A percentile compares a stretch with the other conserved stretches of the same genome.
Conservation (phyloP, 805 yeast genomes). For the Cyberlindnera petersonii region DNA sequence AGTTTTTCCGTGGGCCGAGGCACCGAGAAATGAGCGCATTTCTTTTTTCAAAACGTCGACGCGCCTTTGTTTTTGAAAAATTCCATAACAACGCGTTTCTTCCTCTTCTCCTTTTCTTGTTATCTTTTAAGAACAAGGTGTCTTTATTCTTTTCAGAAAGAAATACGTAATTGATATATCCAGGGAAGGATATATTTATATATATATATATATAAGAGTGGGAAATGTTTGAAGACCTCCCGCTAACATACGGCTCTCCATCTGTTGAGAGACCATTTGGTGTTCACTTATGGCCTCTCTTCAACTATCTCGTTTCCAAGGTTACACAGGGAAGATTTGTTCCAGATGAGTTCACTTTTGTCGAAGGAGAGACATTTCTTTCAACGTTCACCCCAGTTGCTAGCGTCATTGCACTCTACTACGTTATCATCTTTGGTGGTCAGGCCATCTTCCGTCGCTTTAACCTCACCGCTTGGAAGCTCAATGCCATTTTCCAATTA, state of each 20-base stretch:
- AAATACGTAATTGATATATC: too few relatives aligned
- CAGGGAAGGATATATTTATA: too few relatives aligned
- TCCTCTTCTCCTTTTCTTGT: too few relatives aligned
- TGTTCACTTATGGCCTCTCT: slow-evolving; percentile 58
- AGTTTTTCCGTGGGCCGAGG: too few relatives aligned
- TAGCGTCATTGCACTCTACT: slow-evolving; percentile 62
- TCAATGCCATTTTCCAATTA: slow-evolving; percentile 73
- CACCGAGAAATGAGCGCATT: too few relatives aligned
- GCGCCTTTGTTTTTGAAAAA: too few relatives aligned
- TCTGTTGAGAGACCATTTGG: slow-evolving; percentile 79
- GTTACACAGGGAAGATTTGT: slow-evolving; percentile 51
- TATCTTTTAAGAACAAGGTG: too few relatives aligned
- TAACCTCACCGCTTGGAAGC: slow-evolving; percentile 58
- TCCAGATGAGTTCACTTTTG: slow-evolving; percentile 64
- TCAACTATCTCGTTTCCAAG: slow-evolving; percentile 44
- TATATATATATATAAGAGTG: too few relatives aligned
- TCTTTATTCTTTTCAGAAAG: too few relatives aligned
- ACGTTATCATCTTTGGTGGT: slow-evolving; percentile 82
- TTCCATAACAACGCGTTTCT: too few relatives aligned
- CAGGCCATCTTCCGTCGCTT: slow-evolving; percentile 50
- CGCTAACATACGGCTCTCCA: slow-evolving; percentile 34
- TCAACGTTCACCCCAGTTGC: slow-evolving; percentile 60
- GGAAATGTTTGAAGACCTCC: neutral
- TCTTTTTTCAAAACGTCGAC: too few relatives aligned
- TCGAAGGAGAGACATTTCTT: slow-evolving; percentile 61